Percentiles rank a stretch among this genome's conserved stretches.
Conservation (phyloP, 805 yeast species). For the Yarrowia keelungensis region DNA sequence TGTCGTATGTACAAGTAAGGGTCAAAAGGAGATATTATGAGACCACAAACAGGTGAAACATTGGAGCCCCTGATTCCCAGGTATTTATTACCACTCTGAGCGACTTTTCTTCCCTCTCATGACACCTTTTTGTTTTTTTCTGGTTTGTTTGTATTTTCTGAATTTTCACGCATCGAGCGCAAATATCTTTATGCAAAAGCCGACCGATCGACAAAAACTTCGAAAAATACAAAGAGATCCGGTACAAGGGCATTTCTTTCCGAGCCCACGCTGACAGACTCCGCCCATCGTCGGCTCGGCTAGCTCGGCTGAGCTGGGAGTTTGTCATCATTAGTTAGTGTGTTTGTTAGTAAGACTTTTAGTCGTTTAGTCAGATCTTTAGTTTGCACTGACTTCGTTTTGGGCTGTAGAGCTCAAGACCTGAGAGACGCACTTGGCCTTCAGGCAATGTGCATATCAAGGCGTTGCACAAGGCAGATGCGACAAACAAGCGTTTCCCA, state of each 20-base stretch:
- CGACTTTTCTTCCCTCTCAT: background rate
- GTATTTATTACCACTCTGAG: too few species aligned
- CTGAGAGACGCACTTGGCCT: background rate
- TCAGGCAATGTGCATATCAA: background rate
- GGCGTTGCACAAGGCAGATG: too few species aligned
- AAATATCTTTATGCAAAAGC: background rate
- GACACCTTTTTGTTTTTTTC: too few species aligned
- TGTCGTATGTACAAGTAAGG: too few species aligned
- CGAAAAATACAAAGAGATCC: background rate
- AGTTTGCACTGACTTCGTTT: background rate
- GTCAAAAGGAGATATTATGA: too few species aligned
- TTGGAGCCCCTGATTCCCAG: too few species aligned
- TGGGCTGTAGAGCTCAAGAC: background rate
- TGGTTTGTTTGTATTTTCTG: background rate
- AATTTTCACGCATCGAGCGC: background rate
- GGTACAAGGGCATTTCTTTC: background rate
- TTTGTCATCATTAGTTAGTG: background rate
- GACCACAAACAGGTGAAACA: too few species aligned
- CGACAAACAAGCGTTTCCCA: too few species aligned
- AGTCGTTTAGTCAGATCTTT: background rate
- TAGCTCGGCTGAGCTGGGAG: background rate
- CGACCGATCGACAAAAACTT: slow-evolving; percentile 6
- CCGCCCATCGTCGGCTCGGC: background rate
- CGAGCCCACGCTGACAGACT: too few species aligned
- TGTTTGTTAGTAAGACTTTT: background rate